Evolutionary conservation across 23 red algal genomes (phyloP), one percentile per base, ranked within the genome.

Genomic region (Agarophyton chilense): DNA sequence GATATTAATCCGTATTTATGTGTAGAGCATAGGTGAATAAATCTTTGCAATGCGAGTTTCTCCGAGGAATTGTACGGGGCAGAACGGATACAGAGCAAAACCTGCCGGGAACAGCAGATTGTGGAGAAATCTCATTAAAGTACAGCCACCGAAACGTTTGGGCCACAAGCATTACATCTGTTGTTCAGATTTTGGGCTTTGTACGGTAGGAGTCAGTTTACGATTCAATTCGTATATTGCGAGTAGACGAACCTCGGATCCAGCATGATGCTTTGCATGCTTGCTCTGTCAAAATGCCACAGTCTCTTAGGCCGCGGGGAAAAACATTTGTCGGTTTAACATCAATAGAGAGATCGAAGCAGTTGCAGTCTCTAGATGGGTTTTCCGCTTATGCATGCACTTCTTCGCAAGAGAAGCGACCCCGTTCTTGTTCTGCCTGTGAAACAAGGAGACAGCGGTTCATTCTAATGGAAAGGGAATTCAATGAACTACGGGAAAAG

Each of bases 321-420:
- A 86, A 86, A 67, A 86, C 82, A 1, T 86, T 71, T 72, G 49
- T 67, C 29, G 82, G 82, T 54, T 73, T 86, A 34, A 86, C 82
- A 36, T 70, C 60, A 11, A 53, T 52, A 58, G 60, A 86, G 46
- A 45, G 82, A 26, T 53, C 49, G 26, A 86, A 72, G 56, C 60
- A 71, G 26, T 42, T 86, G 12, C 82, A 86, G 65, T 73, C 64
- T 18, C 65, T 86, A 8, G 82, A 86, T 53, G 82, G 82, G 2
- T 86, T 67, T 51, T 26, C 64, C 11, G 82, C 82, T 11, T 86
- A 86, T 63, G 49, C 60, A 26, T 14, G 36, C 43, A 33, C 42
- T 49, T 72, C 64, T 53, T 6, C 46, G 2, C 4, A 68, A 45
- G 50, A 63, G 25, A 63, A 67, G 19, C 28, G 28, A 32, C 62